Evolutionary conservation across 2,329 filamentous ascomycete species (phyloP).

Genomic region (Immersiporthe knoxdaviesiana): DNA sequence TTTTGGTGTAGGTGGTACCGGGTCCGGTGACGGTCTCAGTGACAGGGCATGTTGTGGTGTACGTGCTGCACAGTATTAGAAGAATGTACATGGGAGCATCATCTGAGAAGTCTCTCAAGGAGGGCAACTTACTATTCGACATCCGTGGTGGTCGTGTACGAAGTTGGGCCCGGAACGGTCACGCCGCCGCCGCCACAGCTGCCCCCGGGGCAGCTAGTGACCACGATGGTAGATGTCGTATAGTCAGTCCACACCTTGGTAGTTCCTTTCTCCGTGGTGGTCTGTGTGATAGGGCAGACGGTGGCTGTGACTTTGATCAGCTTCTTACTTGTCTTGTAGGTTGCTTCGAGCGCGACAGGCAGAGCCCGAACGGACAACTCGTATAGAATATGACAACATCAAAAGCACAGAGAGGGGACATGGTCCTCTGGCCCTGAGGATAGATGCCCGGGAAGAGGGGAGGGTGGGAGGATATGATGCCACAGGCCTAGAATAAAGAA

Average conservation of each 20-base stretch:
- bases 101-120: too few species aligned
- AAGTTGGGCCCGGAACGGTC: conserved; percentile 43
- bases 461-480: too few species aligned
- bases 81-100: too few species aligned
- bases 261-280: conserved; percentile 43
- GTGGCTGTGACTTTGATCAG: conserved; percentile 46
- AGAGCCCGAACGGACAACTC: too few species aligned
- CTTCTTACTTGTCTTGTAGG: neutral
- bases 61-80: conserved; percentile 35
- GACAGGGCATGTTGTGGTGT: conserved; percentile 43
- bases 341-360: neutral
- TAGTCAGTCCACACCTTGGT: conserved; percentile 48
- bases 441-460: too few species aligned
- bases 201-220: conserved; percentile 43
- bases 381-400: neutral
- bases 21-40: conserved; percentile 42
- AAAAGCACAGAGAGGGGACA: neutral
- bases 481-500: neutral
- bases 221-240: conserved; percentile 48
- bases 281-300: conserved; percentile 50
- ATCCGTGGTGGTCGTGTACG: conserved; percentile 38
- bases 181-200: conserved; percentile 42
- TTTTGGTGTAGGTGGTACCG: conserved; percentile 44
- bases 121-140: conserved; percentile 32
- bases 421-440: neutral